Evolutionary conservation across 2,329 filamentous ascomycete species (phyloP).

Genomic region (Paraconiothyrium brasiliense): DNA sequence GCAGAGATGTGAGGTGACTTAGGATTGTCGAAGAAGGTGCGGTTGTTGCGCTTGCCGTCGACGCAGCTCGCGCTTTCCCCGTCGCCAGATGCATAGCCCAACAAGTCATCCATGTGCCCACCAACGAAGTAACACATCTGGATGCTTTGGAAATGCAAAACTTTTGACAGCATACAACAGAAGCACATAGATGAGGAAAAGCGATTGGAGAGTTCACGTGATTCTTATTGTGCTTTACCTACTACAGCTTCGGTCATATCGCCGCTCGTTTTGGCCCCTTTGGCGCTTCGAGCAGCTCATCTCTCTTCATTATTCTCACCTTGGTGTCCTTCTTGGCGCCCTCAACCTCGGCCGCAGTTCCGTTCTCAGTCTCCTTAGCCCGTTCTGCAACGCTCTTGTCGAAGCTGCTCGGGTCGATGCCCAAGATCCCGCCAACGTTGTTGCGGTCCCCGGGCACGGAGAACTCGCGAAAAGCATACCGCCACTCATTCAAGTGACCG

Average conservation of each 20-base stretch:
- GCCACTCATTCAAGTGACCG: slow-evolving; percentile 91
- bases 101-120: neutral
- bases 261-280: slow-evolving; percentile 47
- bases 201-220: slow-evolving; percentile 25
- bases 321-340: slow-evolving; percentile 45
- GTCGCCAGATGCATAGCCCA: neutral
- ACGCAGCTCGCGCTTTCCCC: neutral
- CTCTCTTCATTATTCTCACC: slow-evolving; percentile 51
- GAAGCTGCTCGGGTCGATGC: slow-evolving; percentile 70
- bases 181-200: neutral
- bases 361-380: slow-evolving; percentile 44
- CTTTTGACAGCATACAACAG: neutral
- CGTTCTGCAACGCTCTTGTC: slow-evolving; percentile 56
- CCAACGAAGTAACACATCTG: neutral
- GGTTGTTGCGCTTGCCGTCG: neutral
- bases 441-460: slow-evolving; percentile 94
- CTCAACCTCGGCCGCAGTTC: slow-evolving; percentile 29
- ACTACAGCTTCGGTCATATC: slow-evolving; percentile 28
- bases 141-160: neutral
- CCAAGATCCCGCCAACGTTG: slow-evolving; percentile 73
- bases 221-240: slow-evolving; percentile 42
- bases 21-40: neutral
- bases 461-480: slow-evolving; percentile 95
- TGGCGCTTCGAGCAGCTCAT: slow-evolving; percentile 47
- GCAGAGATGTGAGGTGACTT: neutral